phyloP scores from a whole-genome alignment of 345 rosid species.

The Euphorbia tirucalli region DNA sequence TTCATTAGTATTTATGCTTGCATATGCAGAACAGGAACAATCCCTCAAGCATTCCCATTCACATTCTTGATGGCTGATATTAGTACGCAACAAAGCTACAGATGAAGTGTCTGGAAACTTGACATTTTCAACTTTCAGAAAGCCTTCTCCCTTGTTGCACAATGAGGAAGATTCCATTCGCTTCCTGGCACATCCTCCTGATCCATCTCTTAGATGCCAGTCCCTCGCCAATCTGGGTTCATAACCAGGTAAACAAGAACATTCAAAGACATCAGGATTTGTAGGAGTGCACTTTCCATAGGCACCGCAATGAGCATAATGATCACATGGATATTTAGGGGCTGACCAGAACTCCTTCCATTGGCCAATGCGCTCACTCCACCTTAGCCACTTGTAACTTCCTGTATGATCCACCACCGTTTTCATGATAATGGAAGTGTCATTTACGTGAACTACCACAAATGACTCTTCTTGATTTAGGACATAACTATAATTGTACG shows the following conservation, averaged over 20 bases:
- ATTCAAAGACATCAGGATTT: neutral
- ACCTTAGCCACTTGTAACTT: neutral
- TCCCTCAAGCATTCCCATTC: neutral
- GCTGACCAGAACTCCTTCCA: constrained; percentile 1
- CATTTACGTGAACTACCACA: neutral
- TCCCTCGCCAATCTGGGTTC: constrained; percentile 7
- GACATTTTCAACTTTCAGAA: constrained; percentile 6
- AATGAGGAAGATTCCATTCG: neutral
- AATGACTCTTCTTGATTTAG: neutral
- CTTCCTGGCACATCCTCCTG: constrained; percentile 11
- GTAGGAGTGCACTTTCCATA: constrained; percentile 7
- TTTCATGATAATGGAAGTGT: neutral
- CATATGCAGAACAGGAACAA: constrained; percentile 14
- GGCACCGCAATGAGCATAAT: constrained; percentile 7
- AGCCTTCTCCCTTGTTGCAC: constrained; percentile 19
- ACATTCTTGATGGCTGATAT: constrained; percentile 1
- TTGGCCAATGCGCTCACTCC: neutral
- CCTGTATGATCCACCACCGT: constrained; percentile 9
- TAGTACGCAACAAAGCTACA: neutral
- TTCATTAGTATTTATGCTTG: neutral
- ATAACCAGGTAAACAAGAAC: constrained; percentile 17
- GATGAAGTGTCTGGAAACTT: constrained; percentile 15
- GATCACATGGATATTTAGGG: constrained; percentile 1
- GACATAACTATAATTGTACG: neutral
- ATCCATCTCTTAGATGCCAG: constrained; percentile 11